These are phyloP conservation scores for Arthrobotrys megalospora DNA, from an alignment of 2,329 filamentous ascomycete species.

Conservation along the genomic window DNA sequence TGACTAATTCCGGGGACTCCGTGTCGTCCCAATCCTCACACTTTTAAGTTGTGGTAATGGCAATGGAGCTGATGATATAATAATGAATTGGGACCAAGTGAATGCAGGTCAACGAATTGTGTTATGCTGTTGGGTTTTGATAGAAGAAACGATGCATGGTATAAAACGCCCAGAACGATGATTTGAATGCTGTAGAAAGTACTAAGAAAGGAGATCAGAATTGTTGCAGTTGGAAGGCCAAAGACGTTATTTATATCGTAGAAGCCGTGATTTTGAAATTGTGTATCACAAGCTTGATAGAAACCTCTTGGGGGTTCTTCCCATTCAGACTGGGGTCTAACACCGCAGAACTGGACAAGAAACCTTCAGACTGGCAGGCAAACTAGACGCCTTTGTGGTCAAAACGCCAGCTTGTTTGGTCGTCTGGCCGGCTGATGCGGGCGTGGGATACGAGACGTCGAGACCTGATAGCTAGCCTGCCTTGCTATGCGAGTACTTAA, in stretches of 20 bases:
- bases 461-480: background rate
- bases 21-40: background rate
- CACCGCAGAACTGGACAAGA: conserved; percentile 1
- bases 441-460: background rate
- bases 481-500: background rate
- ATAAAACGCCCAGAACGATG: conserved; percentile 12
- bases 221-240: background rate
- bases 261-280: background rate
- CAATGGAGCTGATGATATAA: too few relatives aligned
- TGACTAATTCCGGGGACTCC: background rate
- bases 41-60: background rate
- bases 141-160: background rate
- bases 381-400: background rate
- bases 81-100: background rate
- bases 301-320: conserved; percentile 16
- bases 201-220: background rate
- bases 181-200: background rate
- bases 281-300: background rate
- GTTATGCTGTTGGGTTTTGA: background rate
- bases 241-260: conserved; percentile 1
- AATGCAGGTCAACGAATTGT: background rate
- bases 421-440: background rate
- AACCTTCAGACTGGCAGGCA: background rate
- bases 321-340: background rate
- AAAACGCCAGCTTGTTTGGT: conserved; percentile 10